A percentile compares a stretch with the other conserved stretches of the same genome.
Evolutionary conservation across 495 filamentous ascomycete species (phyloP).

Genomic region (Penicillium silybi): DNA sequence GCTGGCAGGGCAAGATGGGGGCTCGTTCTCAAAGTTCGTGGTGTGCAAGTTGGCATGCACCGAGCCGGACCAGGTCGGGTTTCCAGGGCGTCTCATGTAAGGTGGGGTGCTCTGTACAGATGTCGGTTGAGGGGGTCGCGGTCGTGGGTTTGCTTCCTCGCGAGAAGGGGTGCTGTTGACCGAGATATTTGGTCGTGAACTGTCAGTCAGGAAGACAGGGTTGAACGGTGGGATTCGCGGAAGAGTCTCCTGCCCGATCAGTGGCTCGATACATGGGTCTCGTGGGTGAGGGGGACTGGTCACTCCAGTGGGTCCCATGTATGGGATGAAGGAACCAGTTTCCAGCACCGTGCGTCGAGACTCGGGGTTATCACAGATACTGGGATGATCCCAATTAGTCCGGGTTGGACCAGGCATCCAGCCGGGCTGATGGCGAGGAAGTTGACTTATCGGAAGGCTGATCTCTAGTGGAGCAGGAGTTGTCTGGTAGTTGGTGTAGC

Average conservation of each 20-base stretch:
- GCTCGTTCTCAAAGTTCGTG: background rate
- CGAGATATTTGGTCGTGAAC: background rate
- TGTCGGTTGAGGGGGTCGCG: background rate
- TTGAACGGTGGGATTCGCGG: background rate
- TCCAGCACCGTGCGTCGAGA: background rate
- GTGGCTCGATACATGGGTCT: background rate
- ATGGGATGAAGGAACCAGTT: background rate
- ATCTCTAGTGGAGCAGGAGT: background rate
- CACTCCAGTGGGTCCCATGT: background rate
- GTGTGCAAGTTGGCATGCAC: background rate
- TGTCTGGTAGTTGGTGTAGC: slow-evolving; percentile 1
- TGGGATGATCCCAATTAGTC: background rate
- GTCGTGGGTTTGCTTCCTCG: background rate
- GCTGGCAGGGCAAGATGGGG: background rate
- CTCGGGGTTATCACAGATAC: background rate
- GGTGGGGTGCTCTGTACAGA: background rate
- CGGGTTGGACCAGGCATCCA: background rate
- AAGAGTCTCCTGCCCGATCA: background rate
- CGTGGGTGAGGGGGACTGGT: background rate
- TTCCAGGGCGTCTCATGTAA: background rate
- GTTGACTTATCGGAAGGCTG: background rate
- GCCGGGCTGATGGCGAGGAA: background rate
- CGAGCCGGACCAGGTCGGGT: background rate
- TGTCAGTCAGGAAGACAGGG: background rate
- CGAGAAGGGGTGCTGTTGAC: background rate